Evolutionary conservation across 2,329 filamentous ascomycete species (phyloP).

Genomic region (Clonostachys byssicola): DNA sequence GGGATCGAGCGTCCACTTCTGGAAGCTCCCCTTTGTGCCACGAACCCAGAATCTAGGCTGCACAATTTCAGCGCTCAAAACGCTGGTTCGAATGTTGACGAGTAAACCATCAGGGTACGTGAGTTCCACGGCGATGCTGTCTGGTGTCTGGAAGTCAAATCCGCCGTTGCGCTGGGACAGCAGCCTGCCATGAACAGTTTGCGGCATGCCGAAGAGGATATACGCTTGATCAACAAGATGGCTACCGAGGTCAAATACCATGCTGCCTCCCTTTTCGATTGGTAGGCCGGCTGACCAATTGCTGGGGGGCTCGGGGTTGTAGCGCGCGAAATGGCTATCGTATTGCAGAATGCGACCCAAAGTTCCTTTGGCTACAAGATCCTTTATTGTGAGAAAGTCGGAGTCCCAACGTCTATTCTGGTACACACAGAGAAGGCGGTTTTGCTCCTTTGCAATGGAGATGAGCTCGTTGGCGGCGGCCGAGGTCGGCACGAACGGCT

Average conservation of each 20-base stretch:
- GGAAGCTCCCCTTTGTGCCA: slow-evolving; percentile 70
- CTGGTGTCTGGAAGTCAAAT: slow-evolving; percentile 43
- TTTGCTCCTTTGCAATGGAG: slow-evolving; percentile 43
- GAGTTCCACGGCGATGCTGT: slow-evolving; percentile 60
- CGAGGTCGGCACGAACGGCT: slow-evolving; percentile 73
- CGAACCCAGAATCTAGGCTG: slow-evolving; percentile 76
- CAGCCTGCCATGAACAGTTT: slow-evolving; percentile 62
- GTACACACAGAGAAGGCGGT: slow-evolving; percentile 60
- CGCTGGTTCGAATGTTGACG: slow-evolving; percentile 65
- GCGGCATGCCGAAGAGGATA: slow-evolving; percentile 64
- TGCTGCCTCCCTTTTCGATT: slow-evolving; percentile 60
- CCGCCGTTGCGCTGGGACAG: slow-evolving; percentile 56
- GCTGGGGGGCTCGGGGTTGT: slow-evolving; percentile 56
- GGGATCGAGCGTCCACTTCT: slow-evolving; percentile 66
- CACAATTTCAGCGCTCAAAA: slow-evolving; percentile 62
- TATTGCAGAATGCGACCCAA: slow-evolving; percentile 74
- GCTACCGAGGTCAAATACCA: slow-evolving; percentile 70
- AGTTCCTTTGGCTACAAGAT: slow-evolving; percentile 52
- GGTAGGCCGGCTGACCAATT: slow-evolving; percentile 64
- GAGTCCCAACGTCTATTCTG: slow-evolving; percentile 76
- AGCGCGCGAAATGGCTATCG: slow-evolving; percentile 77
- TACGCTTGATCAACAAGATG: slow-evolving; percentile 76
- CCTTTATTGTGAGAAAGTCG: slow-evolving; percentile 67
- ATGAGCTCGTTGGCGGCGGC: slow-evolving; percentile 63
- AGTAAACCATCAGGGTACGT: slow-evolving; percentile 61